Percentiles rank a stretch among this genome's conserved stretches.
Evolutionary conservation across 768 basidiomycete species (phyloP).

Genomic region (Lactifluus rugatus): DNA sequence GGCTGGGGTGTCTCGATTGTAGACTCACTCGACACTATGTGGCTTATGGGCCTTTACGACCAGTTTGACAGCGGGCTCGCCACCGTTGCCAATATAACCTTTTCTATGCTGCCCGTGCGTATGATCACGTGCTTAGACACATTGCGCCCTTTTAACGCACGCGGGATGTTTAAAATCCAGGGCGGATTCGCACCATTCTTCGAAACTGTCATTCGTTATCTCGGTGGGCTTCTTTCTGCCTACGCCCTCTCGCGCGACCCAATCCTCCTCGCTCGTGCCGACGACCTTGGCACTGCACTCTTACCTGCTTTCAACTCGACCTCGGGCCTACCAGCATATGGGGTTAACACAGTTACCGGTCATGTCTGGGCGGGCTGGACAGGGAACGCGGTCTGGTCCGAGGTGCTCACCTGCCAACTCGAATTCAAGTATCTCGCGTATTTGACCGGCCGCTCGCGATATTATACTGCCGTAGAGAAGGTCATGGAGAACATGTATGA

Average conservation of each 20-base stretch:
- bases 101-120: slow-evolving; percentile 36
- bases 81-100: slow-evolving; percentile 40
- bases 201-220: slow-evolving; percentile 87
- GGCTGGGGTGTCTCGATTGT: slow-evolving; percentile 72
- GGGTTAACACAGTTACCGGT: slow-evolving; percentile 53
- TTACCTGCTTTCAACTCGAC: slow-evolving; percentile 63
- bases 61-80: slow-evolving; percentile 61
- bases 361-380: slow-evolving; percentile 24
- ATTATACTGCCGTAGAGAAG: slow-evolving; percentile 45
- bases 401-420: slow-evolving; percentile 73
- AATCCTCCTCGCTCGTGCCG: slow-evolving; percentile 56
- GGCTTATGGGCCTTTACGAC: slow-evolving; percentile 64
- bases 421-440: slow-evolving; percentile 85
- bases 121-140: background rate
- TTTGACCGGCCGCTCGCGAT: slow-evolving; percentile 58
- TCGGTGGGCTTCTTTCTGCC: slow-evolving; percentile 71
- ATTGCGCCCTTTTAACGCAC: too few relatives aligned
- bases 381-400: slow-evolving; percentile 44
- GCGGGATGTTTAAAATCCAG: too few relatives aligned
- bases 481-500: slow-evolving; percentile 42
- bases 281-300: slow-evolving; percentile 67
- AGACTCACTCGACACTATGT: slow-evolving; percentile 81
- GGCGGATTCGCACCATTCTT: slow-evolving; percentile 46
- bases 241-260: slow-evolving; percentile 63
- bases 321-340: slow-evolving; percentile 61